Evolutionary conservation across 257 asterid genomes (phyloP).

Genomic region (Solanum chiquidenum): DNA sequence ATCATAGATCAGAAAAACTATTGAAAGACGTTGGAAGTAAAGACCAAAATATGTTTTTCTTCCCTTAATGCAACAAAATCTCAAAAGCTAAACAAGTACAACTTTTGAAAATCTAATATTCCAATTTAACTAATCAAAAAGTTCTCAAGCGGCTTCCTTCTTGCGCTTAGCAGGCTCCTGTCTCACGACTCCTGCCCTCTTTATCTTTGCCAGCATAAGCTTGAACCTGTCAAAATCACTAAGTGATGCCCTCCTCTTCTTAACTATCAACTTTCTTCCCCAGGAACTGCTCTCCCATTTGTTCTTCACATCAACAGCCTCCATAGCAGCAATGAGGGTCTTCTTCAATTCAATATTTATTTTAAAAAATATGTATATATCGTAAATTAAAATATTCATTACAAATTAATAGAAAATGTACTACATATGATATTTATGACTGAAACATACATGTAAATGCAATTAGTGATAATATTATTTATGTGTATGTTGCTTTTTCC

Average conservation of each 20-base stretch:
- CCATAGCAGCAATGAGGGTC: too few relatives aligned
- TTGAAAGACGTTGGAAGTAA: neutral
- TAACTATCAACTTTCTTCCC: slow-evolving; percentile 17
- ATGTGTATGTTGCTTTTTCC: too few relatives aligned
- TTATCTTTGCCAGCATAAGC: slow-evolving; percentile 20
- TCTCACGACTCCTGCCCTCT: slow-evolving; percentile 15
- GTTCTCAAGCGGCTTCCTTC: slow-evolving; percentile 1
- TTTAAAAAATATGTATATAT: too few relatives aligned
- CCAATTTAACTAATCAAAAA: neutral
- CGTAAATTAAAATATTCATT: too few relatives aligned
- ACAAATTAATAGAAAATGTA: too few relatives aligned
- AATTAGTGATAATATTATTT: too few relatives aligned
- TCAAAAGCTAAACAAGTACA: neutral
- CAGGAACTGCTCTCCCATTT: slow-evolving; percentile 23
- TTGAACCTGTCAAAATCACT: slow-evolving; percentile 22
- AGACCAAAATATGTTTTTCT: neutral
- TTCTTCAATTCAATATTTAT: too few relatives aligned
- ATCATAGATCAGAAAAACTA: neutral
- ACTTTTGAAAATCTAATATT: neutral
- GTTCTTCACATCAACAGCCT: neutral
- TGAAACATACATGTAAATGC: too few relatives aligned
- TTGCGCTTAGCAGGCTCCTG: slow-evolving; percentile 18
- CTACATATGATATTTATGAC: too few relatives aligned
- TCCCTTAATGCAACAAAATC: neutral
- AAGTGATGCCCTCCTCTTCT: slow-evolving; percentile 17